A percentile compares a stretch with the other conserved stretches of the same genome.
phyloP scores from a whole-genome alignment of 768 basidiomycete genomes.

The Pisolithus sp. region DNA sequence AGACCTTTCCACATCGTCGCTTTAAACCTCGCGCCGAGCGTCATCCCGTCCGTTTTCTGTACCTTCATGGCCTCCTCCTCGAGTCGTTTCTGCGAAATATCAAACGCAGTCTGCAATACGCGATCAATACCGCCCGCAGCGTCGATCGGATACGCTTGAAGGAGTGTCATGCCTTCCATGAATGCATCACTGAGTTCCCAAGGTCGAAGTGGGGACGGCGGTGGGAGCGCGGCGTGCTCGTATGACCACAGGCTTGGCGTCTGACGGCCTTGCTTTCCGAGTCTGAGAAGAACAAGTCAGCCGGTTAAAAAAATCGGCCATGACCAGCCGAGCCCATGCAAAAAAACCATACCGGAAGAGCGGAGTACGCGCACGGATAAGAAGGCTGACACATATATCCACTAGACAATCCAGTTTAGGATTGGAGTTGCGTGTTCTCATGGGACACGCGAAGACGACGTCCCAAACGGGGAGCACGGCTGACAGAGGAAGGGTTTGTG shows the following conservation, averaged over 20 bases:
- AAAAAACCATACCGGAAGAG: slow-evolving; percentile 44
- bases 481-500: slow-evolving; percentile 64
- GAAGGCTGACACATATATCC: slow-evolving; percentile 65
- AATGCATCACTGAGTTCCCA: slow-evolving; percentile 60
- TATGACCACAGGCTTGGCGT: slow-evolving; percentile 50
- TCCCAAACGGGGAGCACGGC: slow-evolving; percentile 66
- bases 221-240: slow-evolving; percentile 31
- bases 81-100: slow-evolving; percentile 49
- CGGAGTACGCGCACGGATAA: slow-evolving; percentile 48
- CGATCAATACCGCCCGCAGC: slow-evolving; percentile 65
- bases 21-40: slow-evolving; percentile 51
- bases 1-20: slow-evolving; percentile 66
- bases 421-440: slow-evolving; percentile 44
- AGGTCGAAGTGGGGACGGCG: slow-evolving; percentile 38
- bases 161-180: slow-evolving; percentile 54
- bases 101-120: slow-evolving; percentile 60
- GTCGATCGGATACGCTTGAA: slow-evolving; percentile 60
- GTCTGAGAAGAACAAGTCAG: slow-evolving; percentile 28
- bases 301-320: not conserved
- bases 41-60: slow-evolving; percentile 29
- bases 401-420: slow-evolving; percentile 65
- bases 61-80: slow-evolving; percentile 26
- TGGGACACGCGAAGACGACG: slow-evolving; percentile 54
- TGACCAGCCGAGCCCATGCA: not conserved
- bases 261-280: slow-evolving; percentile 42